phyloP scores from a whole-genome alignment of 257 asterid species.

The Solanum pimpinellifolium region DNA sequence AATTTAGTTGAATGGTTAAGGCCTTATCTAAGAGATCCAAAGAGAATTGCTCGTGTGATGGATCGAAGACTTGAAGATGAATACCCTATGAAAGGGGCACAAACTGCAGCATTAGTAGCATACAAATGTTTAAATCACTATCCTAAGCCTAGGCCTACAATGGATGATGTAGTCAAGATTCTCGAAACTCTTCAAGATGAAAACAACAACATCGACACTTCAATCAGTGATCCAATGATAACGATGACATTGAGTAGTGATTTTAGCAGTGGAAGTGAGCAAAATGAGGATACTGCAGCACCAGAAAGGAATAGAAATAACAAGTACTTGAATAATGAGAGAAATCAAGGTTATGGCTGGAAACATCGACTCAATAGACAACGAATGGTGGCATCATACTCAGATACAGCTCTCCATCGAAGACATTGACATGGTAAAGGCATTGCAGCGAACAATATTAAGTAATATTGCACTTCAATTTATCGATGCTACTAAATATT shows the following conservation, averaged over 20 bases:
- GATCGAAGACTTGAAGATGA: conserved; percentile 1
- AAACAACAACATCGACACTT: not conserved
- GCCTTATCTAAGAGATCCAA: conserved; percentile 1
- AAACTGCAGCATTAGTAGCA: conserved; percentile 1
- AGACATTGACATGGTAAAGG: not conserved
- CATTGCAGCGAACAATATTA: not conserved
- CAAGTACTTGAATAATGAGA: not conserved
- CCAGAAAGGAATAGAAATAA: not conserved
- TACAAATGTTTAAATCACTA: conserved; percentile 1
- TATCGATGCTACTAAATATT: not conserved
- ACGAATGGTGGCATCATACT: conserved; percentile 2
- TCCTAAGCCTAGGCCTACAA: conserved; percentile 1
- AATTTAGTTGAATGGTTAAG: conserved; percentile 3
- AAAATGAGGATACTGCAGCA: not conserved
- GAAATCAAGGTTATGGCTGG: not conserved
- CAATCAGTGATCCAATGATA: not conserved
- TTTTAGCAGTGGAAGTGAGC: not conserved
- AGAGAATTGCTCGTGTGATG: not conserved
- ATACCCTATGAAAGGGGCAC: not conserved
- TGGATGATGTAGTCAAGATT: conserved; percentile 5
- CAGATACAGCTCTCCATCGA: conserved; percentile 1
- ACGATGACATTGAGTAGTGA: not conserved
- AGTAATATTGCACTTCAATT: not conserved
- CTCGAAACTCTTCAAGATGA: not conserved
- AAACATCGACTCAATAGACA: not conserved